Evolutionary conservation across 176 grass and related monocot species (phyloP), one percentile per base, ranked within the genome.

Genomic region (Musa acuminata): DNA sequence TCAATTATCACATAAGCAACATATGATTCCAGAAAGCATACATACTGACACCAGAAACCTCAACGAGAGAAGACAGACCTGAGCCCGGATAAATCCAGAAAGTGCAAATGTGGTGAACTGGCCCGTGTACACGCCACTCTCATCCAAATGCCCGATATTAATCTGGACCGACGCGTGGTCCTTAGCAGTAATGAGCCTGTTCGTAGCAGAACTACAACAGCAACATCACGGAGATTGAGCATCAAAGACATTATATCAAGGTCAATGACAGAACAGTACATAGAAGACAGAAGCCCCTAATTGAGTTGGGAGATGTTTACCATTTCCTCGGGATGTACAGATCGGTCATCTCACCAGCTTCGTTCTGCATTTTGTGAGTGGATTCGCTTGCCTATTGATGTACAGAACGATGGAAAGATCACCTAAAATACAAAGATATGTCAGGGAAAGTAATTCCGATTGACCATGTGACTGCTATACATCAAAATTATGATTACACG

Each of bases 311-410:
- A 23, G 20, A 65, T 29, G 25, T 5, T 65, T 23, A 72, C 69
- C 69, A 72, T 72, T 72, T 72, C 22, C 69, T 72, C 2, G 69
- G 69, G 69, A 72, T 72, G 69, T 72, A 72, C 8, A 72, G 69
- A 72, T 72, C 49, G 13, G 52, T 72, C 69, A 72, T 72, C 7
- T 72, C 20, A 7, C 69, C 49, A 9, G 49, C 49, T 72, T 72
- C 69, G 69, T 72, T 72, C 69, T 72, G 69, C 69, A 72, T 72
- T 19, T 72, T 52, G 19, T 21, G 14, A 53, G 19, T 23, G 19
- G 0, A 52, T 13, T 72, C 10, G 48, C 10, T 51, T 24, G 2
- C 50, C 10, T 65, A 65, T 57, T 0, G 13, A 57, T 12, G 55
- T 5, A 16, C 13, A 16, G 55, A 57, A 57, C 55, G 17, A 57